Conservation (phyloP, 352 stramenopile genomes). For the Phytophthora agathidicida region DNA sequence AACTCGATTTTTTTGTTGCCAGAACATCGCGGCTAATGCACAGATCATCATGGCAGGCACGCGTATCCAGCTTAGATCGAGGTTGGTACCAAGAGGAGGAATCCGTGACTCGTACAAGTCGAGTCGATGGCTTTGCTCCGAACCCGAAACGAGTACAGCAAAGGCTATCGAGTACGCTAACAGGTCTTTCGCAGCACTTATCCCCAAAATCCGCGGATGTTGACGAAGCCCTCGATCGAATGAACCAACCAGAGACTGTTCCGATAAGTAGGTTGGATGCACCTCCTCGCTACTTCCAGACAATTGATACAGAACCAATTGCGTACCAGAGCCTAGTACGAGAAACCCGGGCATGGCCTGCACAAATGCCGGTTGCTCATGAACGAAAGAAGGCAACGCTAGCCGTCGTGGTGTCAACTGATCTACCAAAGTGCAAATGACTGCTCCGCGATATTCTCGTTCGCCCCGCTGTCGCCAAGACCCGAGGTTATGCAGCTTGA, state of each 20-base stretch:
- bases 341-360: constrained; percentile 37
- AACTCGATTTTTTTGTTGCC: constrained; percentile 30
- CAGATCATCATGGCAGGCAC: constrained; percentile 41
- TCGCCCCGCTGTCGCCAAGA: constrained; percentile 19
- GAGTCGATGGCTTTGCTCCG: constrained; percentile 2
- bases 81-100: constrained; percentile 20
- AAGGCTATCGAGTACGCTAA: constrained; percentile 24
- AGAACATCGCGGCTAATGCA: constrained; percentile 39
- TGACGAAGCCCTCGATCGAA: neutral
- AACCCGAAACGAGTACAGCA: constrained; percentile 9
- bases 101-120: constrained; percentile 30
- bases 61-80: constrained; percentile 40
- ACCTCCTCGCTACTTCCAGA: constrained; percentile 18
- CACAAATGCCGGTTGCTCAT: constrained; percentile 6
- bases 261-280: constrained; percentile 28
- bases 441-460: neutral
- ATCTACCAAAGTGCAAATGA: constrained; percentile 29
- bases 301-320: constrained; percentile 36
- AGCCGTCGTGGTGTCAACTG: constrained; percentile 21
- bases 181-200: constrained; percentile 21
- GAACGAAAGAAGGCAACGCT: neutral
- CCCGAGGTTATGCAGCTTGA: constrained; percentile 33
- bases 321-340: constrained; percentile 13
- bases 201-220: neutral
- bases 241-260: constrained; percentile 8